Evolutionary conservation across 2,329 filamentous ascomycete species (phyloP), one percentile per base, ranked within the genome.

Genomic region (Trichoderma atroviride): DNA sequence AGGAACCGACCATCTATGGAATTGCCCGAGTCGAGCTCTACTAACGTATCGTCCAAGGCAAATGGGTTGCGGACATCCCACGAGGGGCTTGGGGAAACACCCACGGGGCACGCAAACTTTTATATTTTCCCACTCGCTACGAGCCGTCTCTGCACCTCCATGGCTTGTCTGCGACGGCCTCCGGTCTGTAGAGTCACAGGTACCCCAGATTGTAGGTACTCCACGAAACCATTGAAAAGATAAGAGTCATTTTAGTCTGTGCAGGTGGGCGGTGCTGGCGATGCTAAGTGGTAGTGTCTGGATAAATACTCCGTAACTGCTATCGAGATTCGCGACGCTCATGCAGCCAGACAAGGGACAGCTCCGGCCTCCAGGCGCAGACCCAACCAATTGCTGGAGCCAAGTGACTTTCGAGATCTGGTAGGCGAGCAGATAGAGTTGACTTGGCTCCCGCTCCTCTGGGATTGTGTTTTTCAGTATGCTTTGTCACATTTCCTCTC

Each of bases 401-500:
- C 50, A 64, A 13, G 9, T 19, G 22, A 50, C 40, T 58, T 13
- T 63, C 31, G 9, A 40, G 22, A 56, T 65, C 22, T 9, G 13
- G 19, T 47, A 33, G 53, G 43, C 47, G 65, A 68, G 33, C 53
- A 58, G 33, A 68, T 68, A 68, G 61, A 61, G 57, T 55, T 56
- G 57, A 61, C 53, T 47, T 24, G 52, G 43, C 13, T 31, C 56
- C 56, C 65, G 22, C 47, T 57, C 29, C 16, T 50, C 52, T 33
- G 33, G 33, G 5, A 24, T 19, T 6, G 11, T 5, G 6, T 24
- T 13, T 50, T 31, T 47, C 35, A 9, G 52, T n/a, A 19, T 16
- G 14, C 14, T 56, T 50, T 50, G 47, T 22, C 22, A 19, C 33
- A 22, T 19, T 24, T 50, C 10, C 10, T 22, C 47, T 5, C 40